Base-by-base conservation (phyloP, 192 early-diverging fungal genomes). In the Dimargaris cristalligena region DNA sequence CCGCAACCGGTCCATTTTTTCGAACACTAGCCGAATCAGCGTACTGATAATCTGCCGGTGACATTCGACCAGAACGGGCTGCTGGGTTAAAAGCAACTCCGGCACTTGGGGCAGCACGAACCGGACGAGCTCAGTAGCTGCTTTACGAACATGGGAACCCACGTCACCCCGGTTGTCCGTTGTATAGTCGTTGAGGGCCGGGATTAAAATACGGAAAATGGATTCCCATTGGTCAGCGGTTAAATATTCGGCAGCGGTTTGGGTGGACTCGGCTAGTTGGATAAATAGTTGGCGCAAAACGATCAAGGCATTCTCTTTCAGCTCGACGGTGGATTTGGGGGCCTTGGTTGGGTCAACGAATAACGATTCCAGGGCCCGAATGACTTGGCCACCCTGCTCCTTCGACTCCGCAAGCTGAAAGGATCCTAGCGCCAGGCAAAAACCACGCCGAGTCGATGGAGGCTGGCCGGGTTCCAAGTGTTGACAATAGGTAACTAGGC, bases 161-260 rank as follows among this genome's bases (percentile, higher is more conserved):
- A 99, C 87, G 69, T 99, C 95, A 23, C 95, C 95, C 32, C 94
- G 83, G 38, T 83, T 82, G 61, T 97, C 94, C 2, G 78, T 77
- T 47, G 80, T 83, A 58, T 92, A 90, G 67, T 99, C 95, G 25
- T 83, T 67, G 38, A 95, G 68, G 3, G 86, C 88, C 1, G 57
- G 67, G 23, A 83, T 62, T 50, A 88, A n/a, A n/a, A n/a, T n/a
- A n/a, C n/a, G n/a, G n/a, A n/a, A n/a, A n/a, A n/a, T n/a, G n/a
- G n/a, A n/a, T n/a, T n/a, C n/a, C n/a, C n/a, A 10, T 31, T 20
- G 26, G 13, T 54, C 29, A 33, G 29, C 9, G 10, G 10, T 9
- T 54, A 20, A 29, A 28, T 61, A 60, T 48, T 61, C 34, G 26
- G 34, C 28, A 6, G 32, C 31, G 13, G 35, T 59, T 38, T 25